Conservation (phyloP, 768 basidiomycete species). For the Tubosaeta sp. region DNA sequence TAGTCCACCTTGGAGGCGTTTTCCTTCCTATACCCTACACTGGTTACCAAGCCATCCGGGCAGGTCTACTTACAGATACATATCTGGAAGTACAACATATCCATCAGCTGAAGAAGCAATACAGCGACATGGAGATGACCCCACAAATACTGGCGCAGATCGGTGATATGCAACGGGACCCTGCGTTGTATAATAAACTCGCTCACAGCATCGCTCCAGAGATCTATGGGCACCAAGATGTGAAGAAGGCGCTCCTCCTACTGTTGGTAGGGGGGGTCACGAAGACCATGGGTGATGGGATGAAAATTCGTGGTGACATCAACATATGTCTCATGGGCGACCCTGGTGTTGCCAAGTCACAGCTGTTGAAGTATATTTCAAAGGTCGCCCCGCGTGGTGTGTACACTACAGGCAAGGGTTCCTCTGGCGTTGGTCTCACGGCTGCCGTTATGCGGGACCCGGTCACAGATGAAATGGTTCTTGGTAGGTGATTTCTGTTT, state of each 20-base stretch:
- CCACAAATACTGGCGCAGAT: slow-evolving; percentile 74
- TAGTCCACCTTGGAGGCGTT: slow-evolving; percentile 92
- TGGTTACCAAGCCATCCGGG: slow-evolving; percentile 94
- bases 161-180: slow-evolving; percentile 63
- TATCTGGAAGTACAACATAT: slow-evolving; percentile 91
- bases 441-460: slow-evolving; percentile 99
- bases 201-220: slow-evolving; percentile 96
- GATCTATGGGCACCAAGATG: slow-evolving; percentile 96
- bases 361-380: slow-evolving; percentile 95
- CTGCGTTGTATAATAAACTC: slow-evolving; percentile 80
- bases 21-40: slow-evolving; percentile 98
- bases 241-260: slow-evolving; percentile 92
- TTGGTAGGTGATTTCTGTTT: slow-evolving; percentile 59
- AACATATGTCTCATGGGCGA: slow-evolving; percentile 99
- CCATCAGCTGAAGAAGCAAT: slow-evolving; percentile 95
- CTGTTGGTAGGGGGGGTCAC: slow-evolving; percentile 95
- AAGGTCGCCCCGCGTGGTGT: slow-evolving; percentile 97
- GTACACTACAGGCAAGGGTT: slow-evolving; percentile 98
- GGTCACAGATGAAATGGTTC: slow-evolving; percentile 98
- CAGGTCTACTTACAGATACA: slow-evolving; percentile 94
- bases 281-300: slow-evolving; percentile 92
- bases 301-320: slow-evolving; percentile 98
- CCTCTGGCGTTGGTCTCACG: slow-evolving; percentile 97
- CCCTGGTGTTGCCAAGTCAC: slow-evolving; percentile 98
- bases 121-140: slow-evolving; percentile 90